phyloP scores from a whole-genome alignment of 805 yeast species.

The Lipomyces yamadae region DNA sequence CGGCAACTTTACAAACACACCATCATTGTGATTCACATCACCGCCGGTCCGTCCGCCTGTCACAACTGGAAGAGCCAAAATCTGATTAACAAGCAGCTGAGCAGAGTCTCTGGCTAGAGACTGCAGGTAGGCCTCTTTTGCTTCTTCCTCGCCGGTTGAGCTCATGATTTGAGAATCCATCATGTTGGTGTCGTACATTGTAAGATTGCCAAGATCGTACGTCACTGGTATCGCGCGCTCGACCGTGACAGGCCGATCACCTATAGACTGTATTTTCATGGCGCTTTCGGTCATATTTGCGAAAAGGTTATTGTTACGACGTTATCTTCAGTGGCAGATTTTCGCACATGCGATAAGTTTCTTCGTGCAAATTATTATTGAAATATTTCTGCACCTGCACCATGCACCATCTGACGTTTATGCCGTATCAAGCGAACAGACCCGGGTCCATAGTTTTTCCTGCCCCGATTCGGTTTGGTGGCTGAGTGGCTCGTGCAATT shows the following conservation, averaged over 20 bases:
- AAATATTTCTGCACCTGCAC: neutral
- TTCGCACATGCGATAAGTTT: neutral
- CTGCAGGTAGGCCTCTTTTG: slow-evolving; percentile 65
- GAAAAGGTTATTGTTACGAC: neutral
- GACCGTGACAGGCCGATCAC: slow-evolving; percentile 71
- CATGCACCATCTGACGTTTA: neutral
- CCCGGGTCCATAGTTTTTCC: neutral
- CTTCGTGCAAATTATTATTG: neutral
- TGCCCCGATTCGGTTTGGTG: neutral
- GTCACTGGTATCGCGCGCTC: slow-evolving; percentile 88
- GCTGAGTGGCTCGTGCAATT: neutral
- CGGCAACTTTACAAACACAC: slow-evolving; percentile 83
- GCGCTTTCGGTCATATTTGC: neutral
- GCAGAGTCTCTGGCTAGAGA: slow-evolving; percentile 85
- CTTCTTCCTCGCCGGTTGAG: slow-evolving; percentile 51
- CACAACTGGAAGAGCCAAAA: slow-evolving; percentile 85
- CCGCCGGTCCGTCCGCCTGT: slow-evolving; percentile 75
- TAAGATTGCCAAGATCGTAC: slow-evolving; percentile 87
- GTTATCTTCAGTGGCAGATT: neutral
- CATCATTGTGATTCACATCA: slow-evolving; percentile 62
- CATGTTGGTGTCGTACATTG: slow-evolving; percentile 89
- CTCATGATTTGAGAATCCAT: slow-evolving; percentile 62
- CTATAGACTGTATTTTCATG: slow-evolving; percentile 14
- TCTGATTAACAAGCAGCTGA: slow-evolving; percentile 87
- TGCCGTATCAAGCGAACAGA: neutral